These are phyloP conservation scores for Xylaria sp. DNA, from an alignment of 2,329 filamentous ascomycete genomes.

Conservation along the genomic window DNA sequence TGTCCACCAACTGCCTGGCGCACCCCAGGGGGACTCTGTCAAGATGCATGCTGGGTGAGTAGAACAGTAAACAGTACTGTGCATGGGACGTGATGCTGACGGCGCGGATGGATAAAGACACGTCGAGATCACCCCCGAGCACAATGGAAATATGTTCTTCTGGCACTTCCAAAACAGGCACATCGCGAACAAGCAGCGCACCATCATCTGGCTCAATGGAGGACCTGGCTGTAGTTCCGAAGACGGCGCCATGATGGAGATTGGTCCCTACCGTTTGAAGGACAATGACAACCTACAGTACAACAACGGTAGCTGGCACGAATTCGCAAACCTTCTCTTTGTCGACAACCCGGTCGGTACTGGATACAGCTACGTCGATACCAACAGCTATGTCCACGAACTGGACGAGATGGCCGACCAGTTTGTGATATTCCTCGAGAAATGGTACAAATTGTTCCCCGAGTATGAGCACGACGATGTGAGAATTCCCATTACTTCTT, in stretches of 20 bases:
- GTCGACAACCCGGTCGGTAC: slow-evolving; percentile 98
- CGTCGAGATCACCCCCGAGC: slow-evolving; percentile 85
- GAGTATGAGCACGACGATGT: slow-evolving; percentile 94
- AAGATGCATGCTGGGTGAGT: slow-evolving; percentile 99
- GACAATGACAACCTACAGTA: slow-evolving; percentile 76
- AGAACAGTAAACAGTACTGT: not conserved
- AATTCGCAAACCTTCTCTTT: slow-evolving; percentile 96
- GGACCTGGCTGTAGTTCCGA: slow-evolving; percentile 97
- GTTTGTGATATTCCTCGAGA: slow-evolving; percentile 88
- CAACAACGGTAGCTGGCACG: slow-evolving; percentile 97
- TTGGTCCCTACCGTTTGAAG: slow-evolving; percentile 90
- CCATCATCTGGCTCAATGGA: slow-evolving; percentile 96
- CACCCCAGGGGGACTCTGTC: slow-evolving; percentile 78
- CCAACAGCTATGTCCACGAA: slow-evolving; percentile 85
- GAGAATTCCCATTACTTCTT: slow-evolving; percentile 51
- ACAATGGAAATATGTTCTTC: slow-evolving; percentile 96
- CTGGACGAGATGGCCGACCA: slow-evolving; percentile 89
- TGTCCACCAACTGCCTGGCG: slow-evolving; percentile 84
- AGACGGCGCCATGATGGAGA: slow-evolving; percentile 95
- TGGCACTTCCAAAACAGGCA: slow-evolving; percentile 98
- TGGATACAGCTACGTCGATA: slow-evolving; percentile 95
- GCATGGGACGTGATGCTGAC: slow-evolving; percentile 31
- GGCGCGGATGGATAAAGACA: slow-evolving; percentile 66
- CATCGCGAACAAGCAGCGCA: slow-evolving; percentile 89
- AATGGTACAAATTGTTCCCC: slow-evolving; percentile 90